Base-by-base conservation (phyloP, 805 yeast genomes). In the Hanseniaspora clermontiae region DNA sequence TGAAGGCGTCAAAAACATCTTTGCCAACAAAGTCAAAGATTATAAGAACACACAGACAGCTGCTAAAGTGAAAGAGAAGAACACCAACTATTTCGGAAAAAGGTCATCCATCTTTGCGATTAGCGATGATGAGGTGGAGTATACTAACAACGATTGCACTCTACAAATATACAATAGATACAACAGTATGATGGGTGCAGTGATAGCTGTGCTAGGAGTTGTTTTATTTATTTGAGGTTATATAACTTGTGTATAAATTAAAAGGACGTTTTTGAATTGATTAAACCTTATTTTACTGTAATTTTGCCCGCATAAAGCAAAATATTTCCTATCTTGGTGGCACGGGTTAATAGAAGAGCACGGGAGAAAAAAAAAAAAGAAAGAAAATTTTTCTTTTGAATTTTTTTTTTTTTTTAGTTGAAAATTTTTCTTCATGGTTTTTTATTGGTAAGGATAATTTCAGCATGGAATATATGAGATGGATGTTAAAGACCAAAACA, bases 141-240 rank as follows among this genome's bases (percentile, higher is more conserved):
- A 51, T 43, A 43, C 48, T 11, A 51, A 51, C 37, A 43, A 43
- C n/a, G 45, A 51, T 14, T 17, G 36, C 8, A 24, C 34, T 20
- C 7, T 51, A n/a, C 17, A 34, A 14, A 24, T 29, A 24, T 51
- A 51, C 45, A 43, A 36, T 17, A 51, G 27, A n/a, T 51, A 43
- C 27, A 51, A 51, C 29, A 51, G 55, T 17, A 51, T 51, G 49
- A 36, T 51, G 49, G 55, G 49, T 17, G 46, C 46, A 24, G 49
- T 31, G 11, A 19, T 51, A 2, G 48, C 55, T 6, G 38, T 51
- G 19, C 19, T 51, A 11, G 19, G 37, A 12, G 17, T 51, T 11
- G 38, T 46, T 15, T 24, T 51, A 36, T 51, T 51, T 34, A 27
- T 51, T 15, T 51, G n/a, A 15, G 36, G 39, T 10, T 15, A 24